Base-by-base conservation (phyloP, 2,329 filamentous ascomycete genomes). In the Hymenoscyphus albidus region DNA sequence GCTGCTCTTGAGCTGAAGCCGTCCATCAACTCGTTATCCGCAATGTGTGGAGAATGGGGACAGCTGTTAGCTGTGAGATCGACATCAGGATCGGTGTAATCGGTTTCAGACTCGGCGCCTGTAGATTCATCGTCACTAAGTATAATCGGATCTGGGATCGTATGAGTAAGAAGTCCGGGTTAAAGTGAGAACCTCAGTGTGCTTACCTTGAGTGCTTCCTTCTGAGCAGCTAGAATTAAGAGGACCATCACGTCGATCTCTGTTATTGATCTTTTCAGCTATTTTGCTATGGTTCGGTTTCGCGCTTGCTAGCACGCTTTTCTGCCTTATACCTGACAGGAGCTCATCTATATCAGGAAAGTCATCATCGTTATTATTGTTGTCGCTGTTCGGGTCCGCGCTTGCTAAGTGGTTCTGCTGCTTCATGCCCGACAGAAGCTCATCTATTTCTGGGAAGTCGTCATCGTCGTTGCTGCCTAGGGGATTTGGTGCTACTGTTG, bases 141-240 rank as follows among this genome's bases (percentile, higher is more conserved):
- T 62, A 68, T 64, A 67, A 69, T 67, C 35, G 60, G 63, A 65
- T 67, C 67, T 69, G 27, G 56, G 10, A 67, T 69, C 42, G 27
- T 61, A 55, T 69, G 14, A 67, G 63, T 61, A 64, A 51, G 57
- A 65, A 67, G 22, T 22, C 22, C 1, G 58, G 62, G 57, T 63
- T 64, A 56, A 64, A 67, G 16, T 67, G 18, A 64, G 65, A 64
- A 51, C 62, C 58, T 56, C 18, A 63, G 61, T 65, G 62, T 65
- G 61, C 67, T 69, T 54, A 69, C 65, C 65, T 67, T 58, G 27
- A 64, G 55, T 67, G 58, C 61, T 67, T 67, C 55, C 65, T 67
- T 48, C 60, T 31, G 48, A 63, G 18, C 56, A 65, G 62, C 58
- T 62, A 61, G 58, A 62, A 63, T 35, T 38, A 48, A 58, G 48